phyloP scores from a whole-genome alignment of 2,329 filamentous ascomycete species.

The Neocatenulostroma microsporum region DNA sequence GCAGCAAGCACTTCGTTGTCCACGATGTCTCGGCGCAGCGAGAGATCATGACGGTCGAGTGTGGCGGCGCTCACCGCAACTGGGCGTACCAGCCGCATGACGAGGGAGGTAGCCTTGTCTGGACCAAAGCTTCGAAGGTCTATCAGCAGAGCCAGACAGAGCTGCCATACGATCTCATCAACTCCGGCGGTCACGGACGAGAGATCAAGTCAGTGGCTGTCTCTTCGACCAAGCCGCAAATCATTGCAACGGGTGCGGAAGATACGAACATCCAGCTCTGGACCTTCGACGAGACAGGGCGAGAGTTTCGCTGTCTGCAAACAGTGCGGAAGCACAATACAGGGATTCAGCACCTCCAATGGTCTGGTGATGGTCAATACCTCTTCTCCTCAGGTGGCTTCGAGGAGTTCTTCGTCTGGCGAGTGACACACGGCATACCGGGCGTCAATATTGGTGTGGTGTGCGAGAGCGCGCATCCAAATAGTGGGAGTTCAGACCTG shows the following conservation, averaged over 20 bases:
- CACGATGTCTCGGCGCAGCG: slow-evolving; percentile 68
- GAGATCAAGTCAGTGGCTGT: slow-evolving; percentile 65
- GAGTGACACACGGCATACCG: slow-evolving; percentile 47
- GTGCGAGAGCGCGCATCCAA: slow-evolving; percentile 44
- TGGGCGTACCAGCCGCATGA: slow-evolving; percentile 51
- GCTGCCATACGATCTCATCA: slow-evolving; percentile 38
- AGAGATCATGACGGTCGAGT: slow-evolving; percentile 65
- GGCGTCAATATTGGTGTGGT: slow-evolving; percentile 47
- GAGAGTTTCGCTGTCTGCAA: slow-evolving; percentile 50
- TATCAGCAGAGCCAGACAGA: slow-evolving; percentile 14
- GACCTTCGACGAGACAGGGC: slow-evolving; percentile 28
- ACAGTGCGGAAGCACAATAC: slow-evolving; percentile 71
- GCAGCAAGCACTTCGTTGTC: slow-evolving; percentile 67
- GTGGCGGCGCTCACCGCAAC: slow-evolving; percentile 74
- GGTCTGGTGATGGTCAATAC: slow-evolving; percentile 58
- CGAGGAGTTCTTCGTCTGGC: slow-evolving; percentile 88
- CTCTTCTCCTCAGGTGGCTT: slow-evolving; percentile 81
- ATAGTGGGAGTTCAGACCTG: slow-evolving; percentile 55
- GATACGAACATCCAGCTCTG: slow-evolving; percentile 72
- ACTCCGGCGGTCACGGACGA: slow-evolving; percentile 70
- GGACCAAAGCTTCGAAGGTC: slow-evolving; percentile 56
- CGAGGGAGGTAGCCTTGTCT: slow-evolving; percentile 54
- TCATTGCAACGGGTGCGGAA: slow-evolving; percentile 62
- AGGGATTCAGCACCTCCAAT: slow-evolving; percentile 73
- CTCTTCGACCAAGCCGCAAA: slow-evolving; percentile 23